Percentiles rank a stretch among this genome's conserved stretches.
phyloP scores from a whole-genome alignment of 345 rosid species.

The Camelina neglecta region DNA sequence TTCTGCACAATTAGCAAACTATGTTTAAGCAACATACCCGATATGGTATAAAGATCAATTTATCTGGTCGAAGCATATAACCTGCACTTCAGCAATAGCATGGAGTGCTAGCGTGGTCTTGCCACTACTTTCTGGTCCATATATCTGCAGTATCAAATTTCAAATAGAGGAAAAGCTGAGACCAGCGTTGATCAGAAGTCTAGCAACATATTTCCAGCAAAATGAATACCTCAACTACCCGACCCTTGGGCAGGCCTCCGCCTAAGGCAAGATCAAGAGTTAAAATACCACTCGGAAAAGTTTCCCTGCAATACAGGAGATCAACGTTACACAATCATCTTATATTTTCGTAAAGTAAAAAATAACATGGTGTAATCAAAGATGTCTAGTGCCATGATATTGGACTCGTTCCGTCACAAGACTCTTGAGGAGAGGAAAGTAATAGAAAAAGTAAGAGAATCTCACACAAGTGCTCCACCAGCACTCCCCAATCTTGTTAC shows the following conservation, averaged over 20 bases:
- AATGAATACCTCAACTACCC: conserved; percentile 84
- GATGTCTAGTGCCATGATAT: neutral
- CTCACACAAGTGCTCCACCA: conserved; percentile 94
- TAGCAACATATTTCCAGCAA: neutral
- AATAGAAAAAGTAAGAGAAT: conserved; percentile 11
- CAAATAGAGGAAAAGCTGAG: neutral
- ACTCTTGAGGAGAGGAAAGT: neutral
- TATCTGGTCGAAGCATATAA: conserved; percentile 38
- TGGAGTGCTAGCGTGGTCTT: conserved; percentile 97
- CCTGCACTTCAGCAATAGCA: conserved; percentile 99
- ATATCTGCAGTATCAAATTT: conserved; percentile 59
- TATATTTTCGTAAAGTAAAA: neutral
- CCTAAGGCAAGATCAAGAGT: conserved; percentile 95
- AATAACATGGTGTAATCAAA: neutral
- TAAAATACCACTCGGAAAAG: conserved; percentile 93
- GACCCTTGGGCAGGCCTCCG: conserved; percentile 94
- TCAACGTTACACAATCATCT: conserved; percentile 23
- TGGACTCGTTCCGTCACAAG: neutral
- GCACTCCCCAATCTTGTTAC: conserved; percentile 96
- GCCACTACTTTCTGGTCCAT: conserved; percentile 96
- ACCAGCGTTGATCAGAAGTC: neutral
- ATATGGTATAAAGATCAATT: conserved; percentile 17
- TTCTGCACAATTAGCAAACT: conserved; percentile 59
- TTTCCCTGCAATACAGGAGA: conserved; percentile 59
- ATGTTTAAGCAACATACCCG: conserved; percentile 15